Evolutionary conservation across 768 basidiomycete genomes (phyloP).

Genomic region (Pleurotus salmoneostramineus): DNA sequence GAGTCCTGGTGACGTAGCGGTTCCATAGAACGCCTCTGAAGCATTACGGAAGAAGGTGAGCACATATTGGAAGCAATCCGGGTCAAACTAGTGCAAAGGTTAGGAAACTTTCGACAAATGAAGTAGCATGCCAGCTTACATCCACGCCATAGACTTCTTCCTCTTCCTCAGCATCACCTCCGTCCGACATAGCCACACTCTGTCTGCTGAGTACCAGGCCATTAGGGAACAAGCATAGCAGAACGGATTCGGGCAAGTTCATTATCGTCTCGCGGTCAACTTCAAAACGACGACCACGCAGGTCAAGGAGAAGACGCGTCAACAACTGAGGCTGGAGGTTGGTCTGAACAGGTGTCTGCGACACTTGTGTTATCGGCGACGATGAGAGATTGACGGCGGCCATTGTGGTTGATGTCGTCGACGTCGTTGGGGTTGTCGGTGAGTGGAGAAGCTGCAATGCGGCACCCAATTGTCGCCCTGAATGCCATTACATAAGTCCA

Average conservation of each 20-base stretch:
- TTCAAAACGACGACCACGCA: slow-evolving; percentile 86
- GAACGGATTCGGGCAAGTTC: slow-evolving; percentile 96
- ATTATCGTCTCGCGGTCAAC: slow-evolving; percentile 98
- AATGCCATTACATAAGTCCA: background rate
- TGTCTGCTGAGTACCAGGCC: slow-evolving; percentile 92
- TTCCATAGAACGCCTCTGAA: slow-evolving; percentile 91
- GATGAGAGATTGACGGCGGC: slow-evolving; percentile 38
- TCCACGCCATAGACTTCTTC: slow-evolving; percentile 97
- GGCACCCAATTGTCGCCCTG: background rate
- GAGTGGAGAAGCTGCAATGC: background rate
- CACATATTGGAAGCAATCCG: slow-evolving; percentile 93
- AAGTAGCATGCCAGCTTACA: slow-evolving; percentile 43
- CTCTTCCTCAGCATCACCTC: slow-evolving; percentile 73
- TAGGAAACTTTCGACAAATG: too few relatives aligned
- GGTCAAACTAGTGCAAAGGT: slow-evolving; percentile 73
- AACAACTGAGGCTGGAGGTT: slow-evolving; percentile 85
- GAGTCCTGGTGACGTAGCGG: slow-evolving; percentile 64
- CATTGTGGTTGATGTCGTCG: slow-evolving; percentile 18
- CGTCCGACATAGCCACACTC: slow-evolving; percentile 69
- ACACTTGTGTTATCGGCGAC: slow-evolving; percentile 57
- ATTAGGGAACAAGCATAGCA: slow-evolving; percentile 95
- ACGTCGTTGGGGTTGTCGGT: background rate
- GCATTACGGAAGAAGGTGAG: slow-evolving; percentile 89
- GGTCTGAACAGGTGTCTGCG: slow-evolving; percentile 61
- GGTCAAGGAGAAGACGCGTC: slow-evolving; percentile 85